phyloP scores from a whole-genome alignment of 352 stramenopile genomes.

The Phytopythium aichiense region DNA sequence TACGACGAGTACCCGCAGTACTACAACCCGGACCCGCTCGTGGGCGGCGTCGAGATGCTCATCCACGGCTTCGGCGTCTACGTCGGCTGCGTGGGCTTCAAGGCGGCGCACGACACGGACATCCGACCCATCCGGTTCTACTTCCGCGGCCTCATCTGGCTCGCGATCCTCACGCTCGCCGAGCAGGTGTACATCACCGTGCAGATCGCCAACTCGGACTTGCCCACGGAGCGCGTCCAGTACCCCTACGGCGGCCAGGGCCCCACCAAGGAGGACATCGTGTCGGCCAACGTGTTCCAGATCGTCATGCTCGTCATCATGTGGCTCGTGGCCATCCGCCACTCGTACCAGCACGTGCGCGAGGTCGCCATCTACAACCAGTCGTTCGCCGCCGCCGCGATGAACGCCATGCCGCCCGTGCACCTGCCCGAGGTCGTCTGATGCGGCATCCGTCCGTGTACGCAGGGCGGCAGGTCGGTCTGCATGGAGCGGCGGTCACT shows the following conservation, averaged over 20 bases:
- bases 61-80: conserved; percentile 84
- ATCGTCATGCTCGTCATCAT: conserved; percentile 80
- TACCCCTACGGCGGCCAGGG: conserved; percentile 71
- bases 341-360: conserved; percentile 70
- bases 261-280: conserved; percentile 79
- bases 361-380: conserved; percentile 83
- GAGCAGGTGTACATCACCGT: conserved; percentile 85
- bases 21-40: conserved; percentile 72
- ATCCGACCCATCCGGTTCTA: conserved; percentile 85
- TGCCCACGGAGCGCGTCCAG: conserved; percentile 61
- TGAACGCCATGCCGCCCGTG: conserved; percentile 75
- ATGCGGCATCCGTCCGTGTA: not conserved
- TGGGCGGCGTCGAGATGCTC: conserved; percentile 63
- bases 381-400: conserved; percentile 70
- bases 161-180: conserved; percentile 65
- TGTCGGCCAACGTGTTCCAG: conserved; percentile 84
- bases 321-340: conserved; percentile 77
- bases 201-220: conserved; percentile 75
- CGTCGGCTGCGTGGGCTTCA: conserved; percentile 83
- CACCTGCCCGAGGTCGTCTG: conserved; percentile 64
- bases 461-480: not conserved
- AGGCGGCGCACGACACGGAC: conserved; percentile 82
- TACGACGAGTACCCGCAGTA: conserved; percentile 79
- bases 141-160: conserved; percentile 71
- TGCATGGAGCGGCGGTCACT: not conserved